Percentiles rank a stretch among this genome's conserved stretches.
Conservation (phyloP, 1,284 basidiomycete species). For the Cutaneotrichosporon dermatis region DNA sequence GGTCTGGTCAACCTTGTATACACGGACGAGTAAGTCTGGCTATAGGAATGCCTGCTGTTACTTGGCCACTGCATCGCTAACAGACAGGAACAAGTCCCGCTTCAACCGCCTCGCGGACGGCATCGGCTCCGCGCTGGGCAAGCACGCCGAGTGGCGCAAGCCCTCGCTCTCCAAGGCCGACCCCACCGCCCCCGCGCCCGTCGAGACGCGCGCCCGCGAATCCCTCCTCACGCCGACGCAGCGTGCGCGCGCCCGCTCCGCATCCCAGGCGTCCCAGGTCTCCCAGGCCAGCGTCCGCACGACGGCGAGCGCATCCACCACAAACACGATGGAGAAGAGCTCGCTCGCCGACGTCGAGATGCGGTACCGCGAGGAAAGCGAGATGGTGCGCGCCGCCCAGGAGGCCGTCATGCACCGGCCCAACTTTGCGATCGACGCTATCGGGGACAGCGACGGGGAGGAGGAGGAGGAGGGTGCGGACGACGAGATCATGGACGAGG, state of each 20-base stretch:
- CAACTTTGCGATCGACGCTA: slow-evolving; percentile 89
- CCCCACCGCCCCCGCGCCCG: slow-evolving; percentile 53
- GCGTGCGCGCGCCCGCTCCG: slow-evolving; percentile 27
- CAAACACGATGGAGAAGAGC: slow-evolving; percentile 47
- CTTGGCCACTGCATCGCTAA: slow-evolving; percentile 2
- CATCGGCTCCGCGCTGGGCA: slow-evolving; percentile 86
- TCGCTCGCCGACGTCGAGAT: slow-evolving; percentile 48
- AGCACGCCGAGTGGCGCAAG: slow-evolving; percentile 57
- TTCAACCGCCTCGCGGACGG: slow-evolving; percentile 70
- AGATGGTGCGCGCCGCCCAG: slow-evolving; percentile 69
- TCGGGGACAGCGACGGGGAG: slow-evolving; percentile 70
- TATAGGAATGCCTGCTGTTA: too few species aligned
- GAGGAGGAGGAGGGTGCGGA: slow-evolving; percentile 55
- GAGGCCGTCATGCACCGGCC: slow-evolving; percentile 82
- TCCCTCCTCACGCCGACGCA: slow-evolving; percentile 60
- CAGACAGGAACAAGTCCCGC: slow-evolving; percentile 40
- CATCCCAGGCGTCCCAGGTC: slow-evolving; percentile 23
- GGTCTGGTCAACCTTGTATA: slow-evolving; percentile 83
- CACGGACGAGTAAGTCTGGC: slow-evolving; percentile 59
- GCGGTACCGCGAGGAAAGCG: slow-evolving; percentile 44
- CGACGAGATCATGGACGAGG: slow-evolving; percentile 77
- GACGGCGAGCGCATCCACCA: slow-evolving; percentile 55
- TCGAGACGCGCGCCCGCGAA: slow-evolving; percentile 79
- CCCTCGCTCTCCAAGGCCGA: slow-evolving; percentile 83
- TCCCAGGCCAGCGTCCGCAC: slow-evolving; percentile 18